Conservation (phyloP, 768 basidiomycete species). For the Coprinopsis cinerea region DNA sequence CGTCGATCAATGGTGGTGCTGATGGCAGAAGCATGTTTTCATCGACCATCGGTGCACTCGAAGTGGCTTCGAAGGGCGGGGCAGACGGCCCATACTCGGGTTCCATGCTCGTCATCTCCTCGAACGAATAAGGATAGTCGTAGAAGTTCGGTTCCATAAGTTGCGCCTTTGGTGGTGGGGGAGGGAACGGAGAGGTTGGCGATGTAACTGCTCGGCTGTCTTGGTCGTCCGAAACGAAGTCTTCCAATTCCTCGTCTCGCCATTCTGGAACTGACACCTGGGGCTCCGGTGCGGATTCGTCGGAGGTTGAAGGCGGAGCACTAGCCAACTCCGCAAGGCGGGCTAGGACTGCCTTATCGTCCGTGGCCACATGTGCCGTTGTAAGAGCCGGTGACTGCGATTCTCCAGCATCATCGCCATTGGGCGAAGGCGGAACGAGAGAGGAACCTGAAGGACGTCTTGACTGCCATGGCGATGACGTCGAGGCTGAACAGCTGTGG, state of each 20-base stretch:
- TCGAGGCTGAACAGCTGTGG: conserved; percentile 11
- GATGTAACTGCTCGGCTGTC: conserved; percentile 6
- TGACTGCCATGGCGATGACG: conserved; percentile 14
- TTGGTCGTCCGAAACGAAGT: conserved; percentile 19
- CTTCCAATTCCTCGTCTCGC: conserved; percentile 44
- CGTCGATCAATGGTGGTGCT: conserved; percentile 35
- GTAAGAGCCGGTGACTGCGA: conserved; percentile 16
- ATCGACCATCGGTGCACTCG: conserved; percentile 28
- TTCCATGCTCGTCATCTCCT: conserved; percentile 28
- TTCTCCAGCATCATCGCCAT: not conserved
- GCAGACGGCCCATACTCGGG: conserved; percentile 35
- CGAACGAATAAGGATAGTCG: conserved; percentile 36
- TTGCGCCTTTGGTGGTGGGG: conserved; percentile 39
- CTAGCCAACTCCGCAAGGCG: conserved; percentile 47
- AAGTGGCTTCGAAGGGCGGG: conserved; percentile 40
- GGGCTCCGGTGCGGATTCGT: conserved; percentile 11
- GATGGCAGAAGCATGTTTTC: conserved; percentile 35
- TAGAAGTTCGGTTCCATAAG: conserved; percentile 34
- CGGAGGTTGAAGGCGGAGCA: conserved; percentile 39
- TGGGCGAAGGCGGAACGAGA: conserved; percentile 6
- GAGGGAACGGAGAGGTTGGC: conserved; percentile 33
- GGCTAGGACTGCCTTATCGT: conserved; percentile 57
- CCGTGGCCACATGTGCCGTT: conserved; percentile 57
- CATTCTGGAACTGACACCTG: conserved; percentile 46
- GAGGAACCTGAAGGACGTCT: conserved; percentile 21